Percentiles rank a stretch among this genome's conserved stretches.
These are phyloP conservation scores for Wolfiporia cocos DNA, from an alignment of 1,284 basidiomycete species.

Conservation along the genomic window DNA sequence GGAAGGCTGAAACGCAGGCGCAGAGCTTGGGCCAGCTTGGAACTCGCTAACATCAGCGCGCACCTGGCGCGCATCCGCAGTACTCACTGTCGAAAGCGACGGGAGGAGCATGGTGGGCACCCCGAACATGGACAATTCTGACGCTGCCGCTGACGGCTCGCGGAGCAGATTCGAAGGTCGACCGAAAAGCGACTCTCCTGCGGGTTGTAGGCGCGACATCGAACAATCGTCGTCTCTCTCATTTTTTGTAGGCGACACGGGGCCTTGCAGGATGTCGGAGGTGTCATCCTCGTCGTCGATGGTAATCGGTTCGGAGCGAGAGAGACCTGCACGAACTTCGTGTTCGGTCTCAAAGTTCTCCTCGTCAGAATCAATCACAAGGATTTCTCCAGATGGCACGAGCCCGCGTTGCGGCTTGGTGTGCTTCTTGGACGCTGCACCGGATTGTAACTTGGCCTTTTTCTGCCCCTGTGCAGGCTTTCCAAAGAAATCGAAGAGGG, in stretches of 20 bases:
- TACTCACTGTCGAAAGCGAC: background rate
- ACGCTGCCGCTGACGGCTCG: background rate
- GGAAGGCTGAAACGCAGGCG: background rate
- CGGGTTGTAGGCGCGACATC: too few relatives aligned
- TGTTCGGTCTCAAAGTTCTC: constrained; percentile 18
- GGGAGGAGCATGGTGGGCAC: constrained; percentile 5
- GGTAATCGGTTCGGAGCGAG: background rate
- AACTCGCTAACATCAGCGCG: background rate
- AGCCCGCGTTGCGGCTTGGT: background rate
- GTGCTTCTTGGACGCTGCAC: constrained; percentile 16
- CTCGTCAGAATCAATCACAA: constrained; percentile 57
- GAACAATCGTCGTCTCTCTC: too few relatives aligned
- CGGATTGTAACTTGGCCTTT: constrained; percentile 11
- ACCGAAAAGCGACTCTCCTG: background rate
- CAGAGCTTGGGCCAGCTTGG: background rate
- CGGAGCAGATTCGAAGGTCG: background rate
- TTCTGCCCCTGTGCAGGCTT: constrained; percentile 13
- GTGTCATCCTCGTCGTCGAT: background rate
- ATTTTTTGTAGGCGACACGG: too few relatives aligned
- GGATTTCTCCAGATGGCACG: constrained; percentile 33
- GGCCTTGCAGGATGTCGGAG: background rate
- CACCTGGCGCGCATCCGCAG: background rate
- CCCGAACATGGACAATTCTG: constrained; percentile 5
- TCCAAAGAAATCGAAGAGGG: constrained; percentile 49
- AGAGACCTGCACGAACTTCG: background rate